Evolutionary conservation across 805 yeast species (phyloP).

Genomic region (Wickerhamiella domercqiae): DNA sequence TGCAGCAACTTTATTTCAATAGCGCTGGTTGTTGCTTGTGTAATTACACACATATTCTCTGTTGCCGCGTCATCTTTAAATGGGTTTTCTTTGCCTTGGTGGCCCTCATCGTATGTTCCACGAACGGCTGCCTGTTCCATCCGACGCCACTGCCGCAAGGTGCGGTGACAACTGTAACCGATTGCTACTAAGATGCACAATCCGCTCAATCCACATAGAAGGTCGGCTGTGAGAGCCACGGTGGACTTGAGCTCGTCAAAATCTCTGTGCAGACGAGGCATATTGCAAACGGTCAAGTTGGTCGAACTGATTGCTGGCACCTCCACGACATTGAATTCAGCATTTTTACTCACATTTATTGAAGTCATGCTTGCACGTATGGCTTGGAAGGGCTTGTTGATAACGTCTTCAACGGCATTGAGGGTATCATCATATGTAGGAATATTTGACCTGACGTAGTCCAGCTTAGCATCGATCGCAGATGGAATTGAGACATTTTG

Average conservation of each 20-base stretch:
- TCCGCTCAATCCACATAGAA: not conserved
- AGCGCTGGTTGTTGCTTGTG: not conserved
- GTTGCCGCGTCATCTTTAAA: not conserved
- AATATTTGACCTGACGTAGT: slow-evolving; percentile 33
- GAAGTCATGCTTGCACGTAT: slow-evolving; percentile 25
- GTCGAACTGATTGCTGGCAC: not conserved
- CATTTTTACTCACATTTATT: slow-evolving; percentile 5
- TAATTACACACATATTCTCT: not conserved
- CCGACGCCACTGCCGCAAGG: not conserved
- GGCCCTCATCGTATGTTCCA: not conserved
- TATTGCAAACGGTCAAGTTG: slow-evolving; percentile 5
- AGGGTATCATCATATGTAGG: slow-evolving; percentile 56
- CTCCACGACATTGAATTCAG: not conserved
- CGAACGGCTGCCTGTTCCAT: too few relatives aligned
- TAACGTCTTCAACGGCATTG: slow-evolving; percentile 37
- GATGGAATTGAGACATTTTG: slow-evolving; percentile 49
- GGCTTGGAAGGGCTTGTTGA: slow-evolving; percentile 41
- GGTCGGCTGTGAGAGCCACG: not conserved
- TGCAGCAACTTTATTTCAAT: not conserved
- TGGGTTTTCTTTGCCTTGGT: not conserved
- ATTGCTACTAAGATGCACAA: not conserved
- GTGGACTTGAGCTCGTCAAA: slow-evolving; percentile 2
- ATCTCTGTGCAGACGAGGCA: not conserved
- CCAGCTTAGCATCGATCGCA: slow-evolving; percentile 43
- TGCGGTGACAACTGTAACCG: not conserved